These are phyloP conservation scores for Pouteria glomerata DNA, from an alignment of 148 eudicot genomes.

Conservation along the genomic window DNA sequence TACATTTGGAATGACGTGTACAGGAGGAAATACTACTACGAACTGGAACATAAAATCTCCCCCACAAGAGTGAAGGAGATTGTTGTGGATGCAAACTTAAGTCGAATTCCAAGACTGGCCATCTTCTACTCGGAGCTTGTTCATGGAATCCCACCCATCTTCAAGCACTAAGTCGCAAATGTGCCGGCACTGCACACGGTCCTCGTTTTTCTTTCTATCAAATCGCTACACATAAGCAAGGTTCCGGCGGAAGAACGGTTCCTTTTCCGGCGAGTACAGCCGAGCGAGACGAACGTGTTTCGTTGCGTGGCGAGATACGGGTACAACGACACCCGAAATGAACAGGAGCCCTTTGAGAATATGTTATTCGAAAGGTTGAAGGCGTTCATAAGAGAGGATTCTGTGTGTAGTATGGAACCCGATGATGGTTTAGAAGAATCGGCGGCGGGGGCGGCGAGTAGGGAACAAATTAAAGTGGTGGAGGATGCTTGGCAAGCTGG, in stretches of 20 bases:
- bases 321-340: constrained; percentile 43
- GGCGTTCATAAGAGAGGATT: constrained; percentile 40
- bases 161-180: constrained; percentile 59
- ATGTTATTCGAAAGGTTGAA: constrained; percentile 38
- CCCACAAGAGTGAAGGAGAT: constrained; percentile 42
- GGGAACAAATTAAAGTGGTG: no score
- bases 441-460: no score
- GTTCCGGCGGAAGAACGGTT: constrained; percentile 56
- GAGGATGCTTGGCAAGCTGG: no score
- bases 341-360: constrained; percentile 48
- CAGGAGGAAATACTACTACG: constrained; percentile 59
- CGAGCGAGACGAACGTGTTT: constrained; percentile 46
- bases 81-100: constrained; percentile 13
- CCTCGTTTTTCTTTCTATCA: constrained; percentile 57
- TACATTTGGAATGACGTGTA: constrained; percentile 57
- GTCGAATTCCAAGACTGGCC: constrained; percentile 51
- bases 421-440: no score
- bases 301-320: constrained; percentile 69
- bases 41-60: constrained; percentile 55
- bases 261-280: constrained; percentile 55
- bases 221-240: constrained; percentile 53
- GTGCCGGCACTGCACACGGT: constrained; percentile 61
- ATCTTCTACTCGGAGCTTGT: constrained; percentile 73
- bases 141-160: constrained; percentile 75
- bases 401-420: no score